Evolutionary conservation across 352 stramenopile species (phyloP), one percentile per base, ranked within the genome.

Genomic region (Blastocystis sp.): DNA sequence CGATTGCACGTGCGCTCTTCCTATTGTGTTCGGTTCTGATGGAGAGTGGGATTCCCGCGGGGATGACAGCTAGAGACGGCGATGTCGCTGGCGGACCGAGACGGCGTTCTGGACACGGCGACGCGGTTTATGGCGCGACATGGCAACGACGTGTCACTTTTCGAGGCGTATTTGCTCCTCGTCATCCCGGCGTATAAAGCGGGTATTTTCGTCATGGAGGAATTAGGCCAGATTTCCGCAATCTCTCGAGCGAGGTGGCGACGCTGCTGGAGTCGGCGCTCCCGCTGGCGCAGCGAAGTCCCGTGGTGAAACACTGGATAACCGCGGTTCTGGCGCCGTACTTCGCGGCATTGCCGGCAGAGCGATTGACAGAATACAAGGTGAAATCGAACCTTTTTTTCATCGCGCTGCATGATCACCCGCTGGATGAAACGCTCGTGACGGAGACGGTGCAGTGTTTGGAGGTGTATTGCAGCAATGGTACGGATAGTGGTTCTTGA

Each of bases 151-250:
- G 24, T 81, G 16, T 21, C 48, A 44, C 40, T 81, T 1, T 21
- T 81, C 36, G 69, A 81, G 42, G 69, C 69, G 18, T 81, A 81
- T 44, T 27, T 81, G 16, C 53, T 81, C 6, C 69, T 81, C 24
- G 69, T 81, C 51, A 57, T 81, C 0, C 69, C 46, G 2, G 69
- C 69, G 1, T 81, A 81, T 29, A 81, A 81, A 8, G 69, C 40
- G 3, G 42, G 61, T 72, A 44, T 14, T 4, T 4, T 3, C 16
- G 32, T n/a, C 16, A 3, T 1, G 2, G 14, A 18, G 4, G 7
- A 24, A 24, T 72, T 4, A 51, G 21, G 36, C 2, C 42, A 72
- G 69, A 81, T 11, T 64, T 64, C 24, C 18, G n/a, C 6, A 29
- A 34, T 18, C 49, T 81, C 21, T 81, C 69, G 29, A 40, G 40